Conservation (phyloP, 208 protist genomes). For the Novymonas esmeraldas region DNA sequence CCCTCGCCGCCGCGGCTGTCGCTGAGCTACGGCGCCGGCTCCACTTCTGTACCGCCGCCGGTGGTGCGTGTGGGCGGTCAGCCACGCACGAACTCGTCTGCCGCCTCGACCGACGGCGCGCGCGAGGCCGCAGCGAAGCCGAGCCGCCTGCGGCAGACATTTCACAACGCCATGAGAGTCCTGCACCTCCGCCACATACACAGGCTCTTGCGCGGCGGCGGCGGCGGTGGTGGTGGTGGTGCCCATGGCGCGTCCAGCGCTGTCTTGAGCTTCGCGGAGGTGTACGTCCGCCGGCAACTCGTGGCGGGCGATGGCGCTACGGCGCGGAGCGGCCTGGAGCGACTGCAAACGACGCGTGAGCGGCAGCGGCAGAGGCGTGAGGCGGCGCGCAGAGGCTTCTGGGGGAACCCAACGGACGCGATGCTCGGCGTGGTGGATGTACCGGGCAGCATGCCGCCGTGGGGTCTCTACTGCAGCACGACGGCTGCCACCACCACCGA, state of each 20-base stretch:
- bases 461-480: conserved; percentile 28
- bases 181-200: not conserved
- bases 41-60: not conserved
- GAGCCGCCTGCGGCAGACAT: not conserved
- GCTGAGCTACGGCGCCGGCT: no score
- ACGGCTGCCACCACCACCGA: not conserved
- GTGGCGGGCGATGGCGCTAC: not conserved
- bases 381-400: conserved; percentile 20
- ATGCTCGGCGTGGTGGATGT: conserved; percentile 46
- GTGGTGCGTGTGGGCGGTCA: not conserved
- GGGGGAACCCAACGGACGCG: conserved; percentile 46
- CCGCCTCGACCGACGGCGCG: not conserved
- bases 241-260: not conserved
- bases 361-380: conserved; percentile 6
- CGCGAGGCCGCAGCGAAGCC: not conserved
- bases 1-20: no score
- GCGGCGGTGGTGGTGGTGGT: not conserved
- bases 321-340: conserved; percentile 3
- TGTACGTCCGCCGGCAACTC: conserved; percentile 22
- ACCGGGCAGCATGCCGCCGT: conserved; percentile 44
- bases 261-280: conserved; percentile 28
- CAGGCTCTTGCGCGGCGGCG: not conserved
- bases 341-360: not conserved
- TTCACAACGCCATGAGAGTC: not conserved
- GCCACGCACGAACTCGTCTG: not conserved